These are phyloP conservation scores for Saccharomycopsis amapae DNA, from an alignment of 805 yeast genomes.

Conservation along the genomic window DNA sequence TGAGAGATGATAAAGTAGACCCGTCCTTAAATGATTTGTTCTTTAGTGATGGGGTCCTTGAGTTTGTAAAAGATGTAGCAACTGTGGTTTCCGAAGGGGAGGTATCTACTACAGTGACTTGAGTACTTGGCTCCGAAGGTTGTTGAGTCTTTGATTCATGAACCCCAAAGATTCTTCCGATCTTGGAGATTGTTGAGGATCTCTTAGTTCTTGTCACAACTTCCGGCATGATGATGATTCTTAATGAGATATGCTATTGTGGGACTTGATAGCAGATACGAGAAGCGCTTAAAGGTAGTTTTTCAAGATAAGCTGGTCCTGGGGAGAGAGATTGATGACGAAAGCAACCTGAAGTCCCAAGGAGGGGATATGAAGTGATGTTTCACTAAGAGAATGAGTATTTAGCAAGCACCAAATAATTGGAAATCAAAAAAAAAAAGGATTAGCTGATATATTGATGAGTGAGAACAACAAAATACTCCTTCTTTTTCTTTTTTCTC, in stretches of 20 bases:
- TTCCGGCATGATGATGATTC: too few species aligned
- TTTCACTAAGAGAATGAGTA: neutral
- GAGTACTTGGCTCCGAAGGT: neutral
- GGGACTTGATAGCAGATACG: too few species aligned
- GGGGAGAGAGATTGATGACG: neutral
- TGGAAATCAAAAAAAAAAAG: neutral
- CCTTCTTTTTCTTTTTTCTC: neutral
- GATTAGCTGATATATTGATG: neutral
- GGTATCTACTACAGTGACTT: neutral
- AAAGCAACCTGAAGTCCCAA: neutral
- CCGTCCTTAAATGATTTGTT: neutral
- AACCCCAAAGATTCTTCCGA: slow-evolving; percentile 27
- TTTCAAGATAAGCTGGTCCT: neutral
- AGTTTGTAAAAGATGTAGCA: neutral
- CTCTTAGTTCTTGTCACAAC: slow-evolving; percentile 25
- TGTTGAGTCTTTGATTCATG: slow-evolving; percentile 5
- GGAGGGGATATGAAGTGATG: neutral
- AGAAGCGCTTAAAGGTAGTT: neutral
- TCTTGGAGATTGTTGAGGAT: slow-evolving; percentile 26
- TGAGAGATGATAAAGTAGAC: neutral
- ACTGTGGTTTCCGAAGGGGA: neutral
- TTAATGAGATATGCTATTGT: too few species aligned
- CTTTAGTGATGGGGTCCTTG: neutral
- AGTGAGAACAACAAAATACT: neutral
- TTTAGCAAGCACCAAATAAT: too few species aligned